Conservation (phyloP, 1,284 basidiomycete genomes). For the Microbotryum saponariae region DNA sequence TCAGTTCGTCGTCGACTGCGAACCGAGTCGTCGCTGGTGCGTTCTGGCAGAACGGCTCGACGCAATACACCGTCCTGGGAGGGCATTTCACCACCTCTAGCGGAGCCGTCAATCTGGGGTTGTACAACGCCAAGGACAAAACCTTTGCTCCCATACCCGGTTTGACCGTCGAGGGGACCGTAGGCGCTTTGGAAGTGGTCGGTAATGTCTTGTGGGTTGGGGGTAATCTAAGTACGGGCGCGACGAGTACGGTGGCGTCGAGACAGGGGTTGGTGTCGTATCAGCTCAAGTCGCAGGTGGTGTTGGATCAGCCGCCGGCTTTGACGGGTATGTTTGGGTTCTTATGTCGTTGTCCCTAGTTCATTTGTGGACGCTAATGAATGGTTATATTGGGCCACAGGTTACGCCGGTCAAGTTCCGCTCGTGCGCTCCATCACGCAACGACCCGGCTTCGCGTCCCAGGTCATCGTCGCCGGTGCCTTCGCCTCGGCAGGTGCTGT, state of each 20-base stretch:
- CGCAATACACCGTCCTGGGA: constrained; percentile 66
- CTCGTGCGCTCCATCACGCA: constrained; percentile 66
- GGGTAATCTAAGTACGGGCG: constrained; percentile 56
- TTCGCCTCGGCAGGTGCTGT: constrained; percentile 72
- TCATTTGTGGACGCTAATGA: background rate
- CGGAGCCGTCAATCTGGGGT: constrained; percentile 55
- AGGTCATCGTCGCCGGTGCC: constrained; percentile 73
- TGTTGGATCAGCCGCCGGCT: constrained; percentile 39
- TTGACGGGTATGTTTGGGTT: constrained; percentile 2
- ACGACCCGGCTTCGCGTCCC: constrained; percentile 55
- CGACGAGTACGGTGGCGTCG: constrained; percentile 38
- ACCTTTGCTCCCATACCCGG: constrained; percentile 52
- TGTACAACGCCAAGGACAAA: constrained; percentile 58
- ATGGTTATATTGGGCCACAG: background rate
- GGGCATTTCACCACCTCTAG: constrained; percentile 68
- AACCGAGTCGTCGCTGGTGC: constrained; percentile 77
- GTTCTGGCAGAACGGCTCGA: constrained; percentile 79
- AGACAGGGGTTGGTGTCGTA: constrained; percentile 65
- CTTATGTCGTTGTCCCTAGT: background rate
- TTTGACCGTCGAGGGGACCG: constrained; percentile 61
- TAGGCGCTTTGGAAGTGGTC: constrained; percentile 60
- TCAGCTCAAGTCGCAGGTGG: constrained; percentile 60
- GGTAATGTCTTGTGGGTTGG: constrained; percentile 64
- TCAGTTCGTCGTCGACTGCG: constrained; percentile 49
- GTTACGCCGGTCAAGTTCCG: constrained; percentile 49